Percentiles rank a stretch among this genome's conserved stretches.
phyloP scores from a whole-genome alignment of 2,329 filamentous ascomycete genomes.

The Coniochaeta sp. region DNA sequence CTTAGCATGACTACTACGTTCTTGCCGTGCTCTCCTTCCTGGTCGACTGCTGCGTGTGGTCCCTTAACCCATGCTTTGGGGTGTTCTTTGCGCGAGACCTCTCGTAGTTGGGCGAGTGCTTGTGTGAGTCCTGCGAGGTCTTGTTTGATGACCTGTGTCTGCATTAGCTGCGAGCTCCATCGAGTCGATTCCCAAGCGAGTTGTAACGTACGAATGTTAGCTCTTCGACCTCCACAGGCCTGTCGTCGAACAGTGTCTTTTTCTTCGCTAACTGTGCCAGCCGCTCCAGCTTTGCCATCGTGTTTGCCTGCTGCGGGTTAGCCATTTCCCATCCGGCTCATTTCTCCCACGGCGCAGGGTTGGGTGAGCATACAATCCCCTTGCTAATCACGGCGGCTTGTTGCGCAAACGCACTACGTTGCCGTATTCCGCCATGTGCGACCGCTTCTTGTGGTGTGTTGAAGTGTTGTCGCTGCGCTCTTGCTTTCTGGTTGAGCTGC shows the following conservation, averaged over 20 bases:
- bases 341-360: constrained; percentile 36
- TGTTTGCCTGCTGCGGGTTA: constrained; percentile 26
- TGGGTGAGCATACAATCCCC: constrained; percentile 49
- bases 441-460: constrained; percentile 61
- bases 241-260: constrained; percentile 95
- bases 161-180: constrained; percentile 3
- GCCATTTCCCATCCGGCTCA: background rate
- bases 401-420: constrained; percentile 80
- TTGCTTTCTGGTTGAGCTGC: constrained; percentile 67
- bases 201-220: constrained; percentile 65
- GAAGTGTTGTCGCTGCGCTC: constrained; percentile 73
- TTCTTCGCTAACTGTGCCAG: constrained; percentile 90
- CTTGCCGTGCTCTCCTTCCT: constrained; percentile 96
- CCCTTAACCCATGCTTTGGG: constrained; percentile 30
- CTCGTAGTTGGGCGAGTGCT: constrained; percentile 67
- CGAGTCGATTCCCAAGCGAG: background rate
- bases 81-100: constrained; percentile 69
- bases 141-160: constrained; percentile 74
- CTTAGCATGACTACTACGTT: constrained; percentile 91
- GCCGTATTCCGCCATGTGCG: constrained; percentile 39
- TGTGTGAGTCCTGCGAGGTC: constrained; percentile 52
- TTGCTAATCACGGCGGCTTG: constrained; percentile 86
- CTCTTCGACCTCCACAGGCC: constrained; percentile 93
- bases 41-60: constrained; percentile 31
- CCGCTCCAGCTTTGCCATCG: constrained; percentile 92